A percentile compares a stretch with the other conserved stretches of the same genome.
Conservation (phyloP, 2,329 filamentous ascomycete species). For the Clarireedia paspali region DNA sequence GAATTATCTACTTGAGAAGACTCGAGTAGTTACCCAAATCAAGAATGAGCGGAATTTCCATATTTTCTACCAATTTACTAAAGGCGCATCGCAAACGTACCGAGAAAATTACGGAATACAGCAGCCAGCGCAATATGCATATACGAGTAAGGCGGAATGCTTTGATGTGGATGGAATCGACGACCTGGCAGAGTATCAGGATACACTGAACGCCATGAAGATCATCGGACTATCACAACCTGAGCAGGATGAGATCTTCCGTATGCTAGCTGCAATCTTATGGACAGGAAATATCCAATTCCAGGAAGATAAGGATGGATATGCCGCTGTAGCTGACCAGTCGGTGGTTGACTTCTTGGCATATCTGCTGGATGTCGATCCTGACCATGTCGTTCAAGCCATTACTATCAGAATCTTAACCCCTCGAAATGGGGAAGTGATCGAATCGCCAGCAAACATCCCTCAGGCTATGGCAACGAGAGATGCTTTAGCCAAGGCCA, state of each 20-base stretch:
- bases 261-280: slow-evolving; percentile 82
- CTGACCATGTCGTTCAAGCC: slow-evolving; percentile 72
- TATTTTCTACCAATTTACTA: slow-evolving; percentile 99
- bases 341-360: slow-evolving; percentile 92
- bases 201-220: slow-evolving; percentile 90
- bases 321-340: slow-evolving; percentile 78
- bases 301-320: slow-evolving; percentile 78
- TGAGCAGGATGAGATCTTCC: slow-evolving; percentile 95
- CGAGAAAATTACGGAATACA: slow-evolving; percentile 85
- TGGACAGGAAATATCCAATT: slow-evolving; percentile 97
- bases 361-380: slow-evolving; percentile 83
- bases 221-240: slow-evolving; percentile 80
- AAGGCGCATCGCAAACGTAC: slow-evolving; percentile 82
- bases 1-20: slow-evolving; percentile 95
- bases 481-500: slow-evolving; percentile 88
- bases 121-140: slow-evolving; percentile 84
- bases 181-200: slow-evolving; percentile 78
- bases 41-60: slow-evolving; percentile 95
- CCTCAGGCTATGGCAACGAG: slow-evolving; percentile 80
- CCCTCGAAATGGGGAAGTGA: slow-evolving; percentile 56
- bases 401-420: slow-evolving; percentile 84
- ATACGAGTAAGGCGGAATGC: slow-evolving; percentile 91
- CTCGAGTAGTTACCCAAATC: slow-evolving; percentile 91
- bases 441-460: slow-evolving; percentile 73
- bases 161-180: slow-evolving; percentile 92